Base-by-base conservation (phyloP, 495 filamentous ascomycete genomes). In the Astrocystis sublimbata region DNA sequence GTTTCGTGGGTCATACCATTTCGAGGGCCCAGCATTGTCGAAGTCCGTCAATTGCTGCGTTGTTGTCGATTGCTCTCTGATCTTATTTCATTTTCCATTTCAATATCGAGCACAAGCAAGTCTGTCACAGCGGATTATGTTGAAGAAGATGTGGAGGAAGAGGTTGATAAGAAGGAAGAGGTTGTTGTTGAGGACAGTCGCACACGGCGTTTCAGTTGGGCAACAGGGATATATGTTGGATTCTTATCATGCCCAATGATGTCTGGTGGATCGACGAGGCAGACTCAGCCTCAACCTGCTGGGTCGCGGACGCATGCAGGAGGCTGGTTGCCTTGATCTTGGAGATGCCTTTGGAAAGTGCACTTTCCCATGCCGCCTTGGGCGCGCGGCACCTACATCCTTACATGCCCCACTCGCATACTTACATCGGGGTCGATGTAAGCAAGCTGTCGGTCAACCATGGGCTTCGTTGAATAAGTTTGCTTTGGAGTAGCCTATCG, bases 281-380 rank as follows among this genome's bases (percentile, higher is more conserved):
- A 30, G 15, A 38, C 51, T 62, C 60, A 62, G 60, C 60, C 60
- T 62, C 60, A 62, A 45, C 51, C 28, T 23, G 30, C 31, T 36
- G 51, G 50, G 51, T 33, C 60, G 41, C 60, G 51, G 33, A 55
- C 53, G 31, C 40, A 62, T 62, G 51, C 47, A 54, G 40, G 61
- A 61, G 47, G 58, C 30, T 56, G 43, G 53, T 50, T 64, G 53
- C 62, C 65, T 65, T 40, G 60, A 50, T 35, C 23, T 43, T 35
- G 47, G 51, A n/a, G 13, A 15, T 9, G 5, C 13, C 19, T 6
- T 26, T 30, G 40, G 26, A 53, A 53, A 23, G 13, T 45, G 58
- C 49, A 53, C 58, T 61, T 52, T 49, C 46, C 36, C 36, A 58
- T 66, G 63, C 47, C 57, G 31, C 53, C 42, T 7, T 45, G n/a